phyloP scores from a whole-genome alignment of 1,139 yeast species.

The Taiozyma onychis region DNA sequence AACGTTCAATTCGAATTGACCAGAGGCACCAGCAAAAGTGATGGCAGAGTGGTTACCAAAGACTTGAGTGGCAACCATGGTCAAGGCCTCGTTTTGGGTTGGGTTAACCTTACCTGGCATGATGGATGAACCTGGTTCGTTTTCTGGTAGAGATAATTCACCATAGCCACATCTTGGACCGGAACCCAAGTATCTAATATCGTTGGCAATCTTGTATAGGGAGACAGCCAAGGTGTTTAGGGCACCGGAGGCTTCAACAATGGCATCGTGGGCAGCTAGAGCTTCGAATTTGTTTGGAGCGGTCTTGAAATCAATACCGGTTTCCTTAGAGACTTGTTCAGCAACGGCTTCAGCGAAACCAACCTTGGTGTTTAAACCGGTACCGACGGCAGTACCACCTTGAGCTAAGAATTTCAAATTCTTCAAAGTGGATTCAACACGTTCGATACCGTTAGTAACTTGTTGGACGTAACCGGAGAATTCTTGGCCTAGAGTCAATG shows the following conservation, averaged over 20 bases:
- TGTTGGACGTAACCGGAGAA: conserved; percentile 96
- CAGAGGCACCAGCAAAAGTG: conserved; percentile 97
- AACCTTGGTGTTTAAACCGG: conserved; percentile 89
- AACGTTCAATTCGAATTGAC: conserved; percentile 96
- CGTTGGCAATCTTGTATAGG: conserved; percentile 93
- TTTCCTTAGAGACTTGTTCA: conserved; percentile 57
- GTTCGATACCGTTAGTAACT: conserved; percentile 79
- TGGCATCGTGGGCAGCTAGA: conserved; percentile 96
- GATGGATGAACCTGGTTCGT: conserved; percentile 98
- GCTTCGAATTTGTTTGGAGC: conserved; percentile 99
- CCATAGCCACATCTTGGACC: conserved; percentile 99
- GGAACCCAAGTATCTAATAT: conserved; percentile 94
- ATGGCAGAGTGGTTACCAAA: conserved; percentile 94
- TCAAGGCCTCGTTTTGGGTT: conserved; percentile 96
- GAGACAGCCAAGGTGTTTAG: conserved; percentile 92
- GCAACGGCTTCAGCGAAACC: conserved; percentile 89
- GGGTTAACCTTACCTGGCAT: conserved; percentile 99
- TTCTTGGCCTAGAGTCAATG: conserved; percentile 95
- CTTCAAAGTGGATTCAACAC: conserved; percentile 74
- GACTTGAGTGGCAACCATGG: conserved; percentile 97
- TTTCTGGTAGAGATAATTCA: conserved; percentile 90
- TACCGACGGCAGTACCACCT: conserved; percentile 99
- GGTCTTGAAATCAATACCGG: conserved; percentile 84
- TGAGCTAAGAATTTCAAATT: conserved; percentile 83
- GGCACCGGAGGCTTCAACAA: conserved; percentile 97